A percentile compares a stretch with the other conserved stretches of the same genome.
Evolutionary conservation across 805 yeast species (phyloP).

Genomic region (Naumovozyma dairenensis): DNA sequence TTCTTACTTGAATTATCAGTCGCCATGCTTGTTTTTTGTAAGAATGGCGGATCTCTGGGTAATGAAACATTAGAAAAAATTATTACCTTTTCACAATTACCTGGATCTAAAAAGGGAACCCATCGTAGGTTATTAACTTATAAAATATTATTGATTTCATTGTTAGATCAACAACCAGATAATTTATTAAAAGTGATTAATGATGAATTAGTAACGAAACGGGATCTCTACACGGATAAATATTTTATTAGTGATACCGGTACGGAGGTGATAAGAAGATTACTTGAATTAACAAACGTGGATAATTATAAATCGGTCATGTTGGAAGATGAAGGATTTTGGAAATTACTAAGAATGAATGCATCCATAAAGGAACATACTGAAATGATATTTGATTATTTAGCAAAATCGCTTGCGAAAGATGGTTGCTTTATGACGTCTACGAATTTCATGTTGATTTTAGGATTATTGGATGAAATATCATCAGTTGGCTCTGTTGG

Average conservation of each 20-base stretch:
- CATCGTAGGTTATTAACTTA: conserved; percentile 32
- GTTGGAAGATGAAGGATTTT: conserved; percentile 41
- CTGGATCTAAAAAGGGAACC: conserved; percentile 19
- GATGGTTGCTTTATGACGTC: neutral
- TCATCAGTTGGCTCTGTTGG: conserved; percentile 77
- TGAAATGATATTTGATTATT: conserved; percentile 36
- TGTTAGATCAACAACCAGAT: conserved; percentile 16
- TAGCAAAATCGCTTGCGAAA: conserved; percentile 24
- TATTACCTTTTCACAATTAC: conserved; percentile 9
- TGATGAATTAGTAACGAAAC: conserved; percentile 24
- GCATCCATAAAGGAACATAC: conserved; percentile 39
- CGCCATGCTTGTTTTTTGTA: conserved; percentile 22
- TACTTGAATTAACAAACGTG: conserved; percentile 27
- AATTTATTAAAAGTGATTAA: conserved; percentile 18
- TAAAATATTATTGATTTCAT: conserved; percentile 25
- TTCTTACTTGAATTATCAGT: conserved; percentile 38
- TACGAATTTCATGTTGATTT: conserved; percentile 48
- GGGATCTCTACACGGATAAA: conserved; percentile 26
- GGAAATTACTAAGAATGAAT: conserved; percentile 44
- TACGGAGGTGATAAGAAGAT: conserved; percentile 35
- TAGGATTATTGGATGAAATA: conserved; percentile 68
- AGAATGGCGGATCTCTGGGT: conserved; percentile 27
- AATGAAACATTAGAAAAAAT: conserved; percentile 15
- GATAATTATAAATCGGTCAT: conserved; percentile 28
- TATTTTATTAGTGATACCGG: conserved; percentile 36